A percentile compares a stretch with the other conserved stretches of the same genome.
These are phyloP conservation scores for Solanum raphanifolium DNA, from an alignment of 257 asterid genomes.

Conservation along the genomic window DNA sequence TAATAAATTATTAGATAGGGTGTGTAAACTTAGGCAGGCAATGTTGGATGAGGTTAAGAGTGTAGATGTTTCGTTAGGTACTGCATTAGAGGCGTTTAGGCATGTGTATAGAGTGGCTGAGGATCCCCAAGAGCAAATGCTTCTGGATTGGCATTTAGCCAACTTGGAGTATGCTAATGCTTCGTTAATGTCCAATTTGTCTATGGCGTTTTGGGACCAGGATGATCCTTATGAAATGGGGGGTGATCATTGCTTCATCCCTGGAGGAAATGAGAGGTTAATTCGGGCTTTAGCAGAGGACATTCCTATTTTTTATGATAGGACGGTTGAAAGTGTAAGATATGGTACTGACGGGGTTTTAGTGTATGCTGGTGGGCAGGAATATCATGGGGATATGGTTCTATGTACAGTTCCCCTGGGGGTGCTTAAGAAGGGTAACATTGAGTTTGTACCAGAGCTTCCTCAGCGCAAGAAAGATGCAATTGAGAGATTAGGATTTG, in stretches of 20 bases:
- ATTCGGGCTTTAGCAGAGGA: slow-evolving; percentile 73
- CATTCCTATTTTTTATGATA: slow-evolving; percentile 69
- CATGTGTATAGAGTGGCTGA: slow-evolving; percentile 74
- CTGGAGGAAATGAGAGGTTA: slow-evolving; percentile 95
- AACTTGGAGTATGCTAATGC: slow-evolving; percentile 97
- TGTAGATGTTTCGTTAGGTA: slow-evolving; percentile 74
- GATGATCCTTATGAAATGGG: slow-evolving; percentile 99
- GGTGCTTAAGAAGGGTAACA: slow-evolving; percentile 66
- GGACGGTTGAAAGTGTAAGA: slow-evolving; percentile 50
- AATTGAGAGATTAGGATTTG: slow-evolving; percentile 81
- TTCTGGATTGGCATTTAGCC: slow-evolving; percentile 98
- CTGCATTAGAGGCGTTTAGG: slow-evolving; percentile 86
- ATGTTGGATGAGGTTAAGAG: slow-evolving; percentile 76
- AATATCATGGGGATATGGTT: slow-evolving; percentile 69
- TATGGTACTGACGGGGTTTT: slow-evolving; percentile 76
- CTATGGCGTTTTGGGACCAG: slow-evolving; percentile 98
- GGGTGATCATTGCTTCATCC: slow-evolving; percentile 95
- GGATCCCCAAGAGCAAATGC: slow-evolving; percentile 84
- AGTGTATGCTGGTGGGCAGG: slow-evolving; percentile 77
- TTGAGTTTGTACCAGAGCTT: slow-evolving; percentile 80
- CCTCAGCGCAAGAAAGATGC: slow-evolving; percentile 84
- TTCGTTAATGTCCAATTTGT: slow-evolving; percentile 76
- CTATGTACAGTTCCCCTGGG: slow-evolving; percentile 88
- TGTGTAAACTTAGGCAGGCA: slow-evolving; percentile 91
- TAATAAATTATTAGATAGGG: slow-evolving; percentile 88